A percentile compares a stretch with the other conserved stretches of the same genome.
Evolutionary conservation across 371 early-diverging fungal species (phyloP).

Genomic region (Syncephalis fuscata): DNA sequence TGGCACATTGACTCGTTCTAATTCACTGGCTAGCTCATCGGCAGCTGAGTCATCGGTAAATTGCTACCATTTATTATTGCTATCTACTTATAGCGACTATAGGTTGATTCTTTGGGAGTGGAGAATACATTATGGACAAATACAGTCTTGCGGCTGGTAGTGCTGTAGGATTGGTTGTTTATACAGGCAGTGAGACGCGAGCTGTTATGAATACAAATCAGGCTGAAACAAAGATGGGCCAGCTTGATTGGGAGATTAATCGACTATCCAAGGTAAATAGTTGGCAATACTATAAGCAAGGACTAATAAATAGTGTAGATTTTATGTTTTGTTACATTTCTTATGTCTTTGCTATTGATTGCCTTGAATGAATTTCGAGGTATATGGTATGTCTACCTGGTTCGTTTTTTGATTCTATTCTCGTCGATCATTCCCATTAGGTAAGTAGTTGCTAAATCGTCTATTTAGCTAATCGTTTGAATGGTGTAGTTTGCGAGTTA

Average conservation of each 20-base stretch:
- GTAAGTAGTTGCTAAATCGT: conserved; percentile 11
- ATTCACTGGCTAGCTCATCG: too few species aligned
- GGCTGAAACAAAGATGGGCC: conserved; percentile 91
- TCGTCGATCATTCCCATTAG: conserved; percentile 97
- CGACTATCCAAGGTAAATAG: conserved; percentile 64
- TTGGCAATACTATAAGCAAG: not conserved
- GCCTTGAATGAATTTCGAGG: conserved; percentile 80
- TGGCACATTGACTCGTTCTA: too few species aligned
- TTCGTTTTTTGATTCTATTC: conserved; percentile 94
- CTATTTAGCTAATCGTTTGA: not conserved
- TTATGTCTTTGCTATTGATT: conserved; percentile 74
- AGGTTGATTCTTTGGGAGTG: conserved; percentile 55
- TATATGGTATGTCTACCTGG: conserved; percentile 76
- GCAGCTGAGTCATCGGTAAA: too few species aligned
- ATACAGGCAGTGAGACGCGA: conserved; percentile 95
- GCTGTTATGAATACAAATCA: conserved; percentile 97
- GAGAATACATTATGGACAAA: conserved; percentile 99
- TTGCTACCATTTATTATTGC: too few species aligned
- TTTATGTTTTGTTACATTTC: conserved; percentile 68
- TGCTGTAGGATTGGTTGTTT: conserved; percentile 85
- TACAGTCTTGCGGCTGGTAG: conserved; percentile 94
- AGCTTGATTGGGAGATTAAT: conserved; percentile 91
- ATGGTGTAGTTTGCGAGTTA: conserved; percentile 66
- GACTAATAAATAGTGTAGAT: conserved; percentile 22
- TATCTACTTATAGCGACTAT: conserved; percentile 3